These are phyloP conservation scores for Catenaria anguillulae DNA, from an alignment of 371 early-diverging fungal species.

Conservation along the genomic window DNA sequence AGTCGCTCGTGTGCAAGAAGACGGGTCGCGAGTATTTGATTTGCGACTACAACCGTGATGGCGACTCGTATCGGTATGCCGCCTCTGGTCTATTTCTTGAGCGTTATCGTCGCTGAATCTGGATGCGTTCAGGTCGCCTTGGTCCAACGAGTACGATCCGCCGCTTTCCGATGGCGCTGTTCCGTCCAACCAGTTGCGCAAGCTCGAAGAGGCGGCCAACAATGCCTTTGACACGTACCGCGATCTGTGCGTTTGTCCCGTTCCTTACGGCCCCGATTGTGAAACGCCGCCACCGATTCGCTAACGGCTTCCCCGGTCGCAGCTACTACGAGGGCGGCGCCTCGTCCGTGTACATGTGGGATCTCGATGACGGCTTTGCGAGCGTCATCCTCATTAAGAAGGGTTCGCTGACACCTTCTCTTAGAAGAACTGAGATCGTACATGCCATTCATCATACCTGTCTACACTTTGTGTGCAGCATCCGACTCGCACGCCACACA, in stretches of 20 bases:
- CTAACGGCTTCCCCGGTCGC: no score
- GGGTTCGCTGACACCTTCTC: no score
- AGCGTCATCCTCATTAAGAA: constrained; percentile 90
- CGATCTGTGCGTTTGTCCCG: constrained; percentile 44
- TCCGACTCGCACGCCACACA: constrained; percentile 45
- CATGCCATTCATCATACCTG: no score
- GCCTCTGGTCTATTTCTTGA: constrained; percentile 19
- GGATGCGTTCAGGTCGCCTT: constrained; percentile 47
- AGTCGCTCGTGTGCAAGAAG: constrained; percentile 49
- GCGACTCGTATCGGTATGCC: constrained; percentile 60
- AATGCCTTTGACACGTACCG: constrained; percentile 92
- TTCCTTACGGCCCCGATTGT: no score
- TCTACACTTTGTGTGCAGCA: no score
- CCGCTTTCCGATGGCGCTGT: constrained; percentile 57
- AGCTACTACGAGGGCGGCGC: constrained; percentile 82
- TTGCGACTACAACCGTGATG: constrained; percentile 93
- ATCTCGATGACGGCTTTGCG: constrained; percentile 83
- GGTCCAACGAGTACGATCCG: constrained; percentile 91
- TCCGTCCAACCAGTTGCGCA: constrained; percentile 66
- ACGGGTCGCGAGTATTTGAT: constrained; percentile 71
- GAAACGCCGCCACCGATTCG: no score
- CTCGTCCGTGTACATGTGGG: constrained; percentile 91
- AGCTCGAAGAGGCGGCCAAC: constrained; percentile 81
- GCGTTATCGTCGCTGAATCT: constrained; percentile 18
- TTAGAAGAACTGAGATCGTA: no score